Base-by-base conservation (phyloP, 176 grass and related monocot genomes). In the Eragrostis curvula region DNA sequence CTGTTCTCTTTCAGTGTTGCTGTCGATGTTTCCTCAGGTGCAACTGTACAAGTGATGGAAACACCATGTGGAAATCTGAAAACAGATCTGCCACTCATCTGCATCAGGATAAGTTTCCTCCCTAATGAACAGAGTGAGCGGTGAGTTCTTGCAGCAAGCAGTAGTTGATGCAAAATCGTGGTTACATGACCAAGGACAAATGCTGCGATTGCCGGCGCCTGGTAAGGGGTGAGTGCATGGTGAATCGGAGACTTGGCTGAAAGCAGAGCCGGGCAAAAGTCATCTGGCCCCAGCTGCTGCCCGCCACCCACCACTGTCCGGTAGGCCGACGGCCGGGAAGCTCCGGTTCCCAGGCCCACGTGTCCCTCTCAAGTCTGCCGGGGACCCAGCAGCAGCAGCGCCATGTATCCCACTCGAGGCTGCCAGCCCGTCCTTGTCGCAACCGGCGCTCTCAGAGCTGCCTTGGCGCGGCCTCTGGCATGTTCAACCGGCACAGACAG, bases 251-350 rank as follows among this genome's bases (percentile, higher is more conserved):
- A 17, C 58, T 40, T 15, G 23, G 44, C 4, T 17, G 30, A 43
- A 40, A n/a, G 3, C 21, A 10, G 50, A 29, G 50, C 9, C 41
- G 58, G 50, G 65, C 79, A 66, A 50, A 65, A 64, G 24, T 78
- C 56, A 24, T 52, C n/a, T n/a, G 72, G 74, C 40, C 15, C 74
- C 40, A 23, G 18, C 5, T 13, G 15, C 15, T 43, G 29, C 41
- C 66, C 29, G 7, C 73, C 21, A 87, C 29, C 49, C 42, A 73
- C 75, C 68, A 14, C 0, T 88, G 80, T 58, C 44, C 25, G 57
- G 67, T 79, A 78, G 61, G 69, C 41, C 75, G 48, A 73, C 68
- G 44, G 75, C 71, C 39, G 6, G 3, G 71, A 77, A 65, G 71
- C 53, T 63, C 70, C 6, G 63, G 46, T 47, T 47, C 29, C 66